Conservation (phyloP, 331 rosid genomes). For the Arachis monticola region DNA sequence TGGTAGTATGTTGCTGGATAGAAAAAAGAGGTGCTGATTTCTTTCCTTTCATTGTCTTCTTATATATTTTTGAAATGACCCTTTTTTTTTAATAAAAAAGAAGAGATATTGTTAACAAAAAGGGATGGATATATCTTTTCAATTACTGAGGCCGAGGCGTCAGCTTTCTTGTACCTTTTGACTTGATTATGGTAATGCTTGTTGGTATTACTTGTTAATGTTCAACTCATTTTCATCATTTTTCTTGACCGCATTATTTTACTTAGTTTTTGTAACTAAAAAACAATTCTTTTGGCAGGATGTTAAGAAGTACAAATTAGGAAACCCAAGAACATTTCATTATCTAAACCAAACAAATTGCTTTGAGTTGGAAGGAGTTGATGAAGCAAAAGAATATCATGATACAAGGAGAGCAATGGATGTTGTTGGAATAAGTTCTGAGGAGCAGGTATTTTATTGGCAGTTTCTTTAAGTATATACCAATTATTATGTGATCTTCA, state of each 20-base stretch:
- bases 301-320: constrained; percentile 78
- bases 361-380: constrained; percentile 81
- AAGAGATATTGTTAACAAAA: too few species aligned
- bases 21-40: too few species aligned
- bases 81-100: too few species aligned
- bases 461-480: constrained; percentile 38
- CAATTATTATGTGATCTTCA: constrained; percentile 33
- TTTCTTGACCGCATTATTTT: constrained; percentile 31
- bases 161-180: too few species aligned
- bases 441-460: constrained; percentile 76
- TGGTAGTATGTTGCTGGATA: too few species aligned
- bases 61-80: too few species aligned
- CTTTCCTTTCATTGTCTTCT: too few species aligned
- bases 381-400: constrained; percentile 78
- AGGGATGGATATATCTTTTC: too few species aligned
- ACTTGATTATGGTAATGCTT: too few species aligned
- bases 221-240: too few species aligned
- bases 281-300: constrained; percentile 56
- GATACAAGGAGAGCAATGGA: constrained; percentile 96
- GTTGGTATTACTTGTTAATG: too few species aligned
- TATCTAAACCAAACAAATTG: constrained; percentile 92
- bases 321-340: constrained; percentile 80
- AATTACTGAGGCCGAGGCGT: too few species aligned
- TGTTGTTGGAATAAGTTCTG: constrained; percentile 86
- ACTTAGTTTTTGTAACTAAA: constrained; percentile 1